A percentile compares a stretch with the other conserved stretches of the same genome.
Evolutionary conservation across 305 asterid genomes (phyloP).

Genomic region (Fraxinus dipetala): DNA sequence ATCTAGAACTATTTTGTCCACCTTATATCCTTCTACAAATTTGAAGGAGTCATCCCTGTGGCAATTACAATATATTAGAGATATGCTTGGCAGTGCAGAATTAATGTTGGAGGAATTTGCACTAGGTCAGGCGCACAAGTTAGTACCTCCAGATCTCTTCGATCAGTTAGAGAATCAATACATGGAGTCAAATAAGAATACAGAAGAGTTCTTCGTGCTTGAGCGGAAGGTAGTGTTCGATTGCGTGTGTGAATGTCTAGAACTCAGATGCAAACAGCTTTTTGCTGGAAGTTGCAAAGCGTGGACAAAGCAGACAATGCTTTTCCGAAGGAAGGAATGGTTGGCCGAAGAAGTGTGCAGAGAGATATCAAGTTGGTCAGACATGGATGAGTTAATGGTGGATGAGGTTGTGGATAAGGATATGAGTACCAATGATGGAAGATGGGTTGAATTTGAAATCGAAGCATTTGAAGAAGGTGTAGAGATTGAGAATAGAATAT

Average conservation of each 20-base stretch:
- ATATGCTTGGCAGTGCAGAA: constrained; percentile 43
- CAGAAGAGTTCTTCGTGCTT: constrained; percentile 41
- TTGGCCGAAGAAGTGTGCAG: constrained; percentile 71
- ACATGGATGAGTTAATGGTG: constrained; percentile 70
- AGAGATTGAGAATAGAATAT: constrained; percentile 66
- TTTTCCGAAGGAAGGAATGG: constrained; percentile 43
- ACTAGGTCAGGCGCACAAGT: constrained; percentile 51
- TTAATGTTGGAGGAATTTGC: constrained; percentile 58
- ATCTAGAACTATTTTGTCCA: constrained; percentile 40
- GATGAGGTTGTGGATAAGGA: constrained; percentile 90
- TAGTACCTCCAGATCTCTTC: constrained; percentile 57
- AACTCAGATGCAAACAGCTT: constrained; percentile 36
- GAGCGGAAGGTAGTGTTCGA: constrained; percentile 65
- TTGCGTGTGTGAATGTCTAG: constrained; percentile 60
- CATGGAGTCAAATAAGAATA: constrained; percentile 33
- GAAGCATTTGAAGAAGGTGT: constrained; percentile 82
- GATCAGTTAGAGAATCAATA: constrained; percentile 57
- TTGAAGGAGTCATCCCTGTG: constrained; percentile 50
- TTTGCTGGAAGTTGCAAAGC: constrained; percentile 42
- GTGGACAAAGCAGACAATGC: constrained; percentile 56
- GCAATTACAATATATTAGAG: constrained; percentile 61
- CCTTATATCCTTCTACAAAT: constrained; percentile 29
- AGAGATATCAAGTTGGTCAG: constrained; percentile 65
- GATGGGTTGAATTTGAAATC: constrained; percentile 71
- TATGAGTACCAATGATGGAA: constrained; percentile 80